Conservation (phyloP, 441 rosid species). For the Erysimum pusillum region DNA sequence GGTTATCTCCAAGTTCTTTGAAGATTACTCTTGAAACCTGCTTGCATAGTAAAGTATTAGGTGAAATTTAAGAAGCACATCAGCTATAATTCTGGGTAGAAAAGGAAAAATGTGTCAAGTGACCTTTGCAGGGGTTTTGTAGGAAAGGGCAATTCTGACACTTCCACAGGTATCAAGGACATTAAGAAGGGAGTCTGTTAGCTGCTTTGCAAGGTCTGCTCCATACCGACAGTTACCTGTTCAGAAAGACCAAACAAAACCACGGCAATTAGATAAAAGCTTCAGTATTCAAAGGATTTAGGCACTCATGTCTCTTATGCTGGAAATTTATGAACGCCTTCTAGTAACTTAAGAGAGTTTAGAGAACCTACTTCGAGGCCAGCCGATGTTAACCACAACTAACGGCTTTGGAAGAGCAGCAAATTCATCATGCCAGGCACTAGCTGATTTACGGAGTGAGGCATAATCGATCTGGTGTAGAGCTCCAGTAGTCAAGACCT, state of each 20-base stretch:
- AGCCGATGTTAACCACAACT: slow-evolving; percentile 88
- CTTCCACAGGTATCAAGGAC: slow-evolving; percentile 82
- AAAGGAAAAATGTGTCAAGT: slow-evolving; percentile 5
- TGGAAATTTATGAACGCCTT: slow-evolving; percentile 13
- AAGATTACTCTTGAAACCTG: slow-evolving; percentile 72
- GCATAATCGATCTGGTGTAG: slow-evolving; percentile 88
- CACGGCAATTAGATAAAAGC: background rate
- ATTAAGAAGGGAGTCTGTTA: slow-evolving; percentile 59
- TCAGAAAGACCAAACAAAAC: slow-evolving; percentile 15
- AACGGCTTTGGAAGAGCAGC: slow-evolving; percentile 87
- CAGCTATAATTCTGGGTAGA: slow-evolving; percentile 10
- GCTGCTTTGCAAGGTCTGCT: slow-evolving; percentile 77
- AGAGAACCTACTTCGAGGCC: slow-evolving; percentile 73
- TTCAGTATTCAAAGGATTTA: slow-evolving; percentile 18
- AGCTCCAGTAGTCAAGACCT: slow-evolving; percentile 91
- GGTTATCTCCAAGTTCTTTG: slow-evolving; percentile 69
- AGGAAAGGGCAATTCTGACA: slow-evolving; percentile 84
- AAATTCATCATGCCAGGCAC: slow-evolving; percentile 86
- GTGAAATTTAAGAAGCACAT: slow-evolving; percentile 4
- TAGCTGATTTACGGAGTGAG: slow-evolving; percentile 77
- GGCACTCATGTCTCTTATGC: slow-evolving; percentile 7
- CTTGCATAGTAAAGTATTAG: background rate
- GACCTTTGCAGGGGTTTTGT: slow-evolving; percentile 84
- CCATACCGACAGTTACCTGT: slow-evolving; percentile 83
- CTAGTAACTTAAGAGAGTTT: slow-evolving; percentile 38